Percentiles rank a stretch among this genome's conserved stretches.
Conservation (phyloP, 2,329 filamentous ascomycete genomes). For the Orbilia quercus region DNA sequence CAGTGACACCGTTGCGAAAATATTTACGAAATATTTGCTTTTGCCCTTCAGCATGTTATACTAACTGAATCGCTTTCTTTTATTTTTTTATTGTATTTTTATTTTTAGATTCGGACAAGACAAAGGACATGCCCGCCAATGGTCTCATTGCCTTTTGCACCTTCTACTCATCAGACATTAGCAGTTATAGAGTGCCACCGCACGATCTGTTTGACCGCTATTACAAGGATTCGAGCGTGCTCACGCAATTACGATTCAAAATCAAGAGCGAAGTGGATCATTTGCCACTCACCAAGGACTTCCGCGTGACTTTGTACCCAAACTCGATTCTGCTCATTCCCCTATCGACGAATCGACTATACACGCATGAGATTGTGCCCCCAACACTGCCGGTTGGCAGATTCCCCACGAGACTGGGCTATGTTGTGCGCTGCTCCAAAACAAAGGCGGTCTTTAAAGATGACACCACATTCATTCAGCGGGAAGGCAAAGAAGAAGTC, state of each 20-base stretch:
- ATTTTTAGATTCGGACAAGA: conserved; percentile 29
- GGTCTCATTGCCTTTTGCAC: conserved; percentile 27
- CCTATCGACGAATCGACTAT: conserved; percentile 25
- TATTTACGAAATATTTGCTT: neutral
- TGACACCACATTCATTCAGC: conserved; percentile 15
- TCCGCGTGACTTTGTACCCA: conserved; percentile 27
- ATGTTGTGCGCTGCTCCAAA: conserved; percentile 32
- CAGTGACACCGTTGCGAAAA: neutral
- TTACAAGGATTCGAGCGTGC: conserved; percentile 27
- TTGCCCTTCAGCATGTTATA: conserved; percentile 2
- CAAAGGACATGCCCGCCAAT: conserved; percentile 31
- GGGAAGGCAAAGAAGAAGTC: conserved; percentile 17
- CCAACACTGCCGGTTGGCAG: conserved; percentile 24
- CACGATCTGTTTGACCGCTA: conserved; percentile 20
- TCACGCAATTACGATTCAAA: conserved; percentile 26
- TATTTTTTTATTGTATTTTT: conserved; percentile 1
- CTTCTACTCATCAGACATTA: conserved; percentile 30
- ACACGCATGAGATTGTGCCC: conserved; percentile 36
- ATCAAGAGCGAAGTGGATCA: conserved; percentile 21
- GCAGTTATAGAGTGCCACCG: conserved; percentile 4
- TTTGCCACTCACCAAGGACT: conserved; percentile 13
- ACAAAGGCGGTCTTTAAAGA: conserved; percentile 17
- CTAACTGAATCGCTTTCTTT: neutral
- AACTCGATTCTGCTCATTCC: conserved; percentile 30
- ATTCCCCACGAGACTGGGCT: conserved; percentile 29